phyloP scores from a whole-genome alignment of 305 asterid species.

The Solanum hybrid region DNA sequence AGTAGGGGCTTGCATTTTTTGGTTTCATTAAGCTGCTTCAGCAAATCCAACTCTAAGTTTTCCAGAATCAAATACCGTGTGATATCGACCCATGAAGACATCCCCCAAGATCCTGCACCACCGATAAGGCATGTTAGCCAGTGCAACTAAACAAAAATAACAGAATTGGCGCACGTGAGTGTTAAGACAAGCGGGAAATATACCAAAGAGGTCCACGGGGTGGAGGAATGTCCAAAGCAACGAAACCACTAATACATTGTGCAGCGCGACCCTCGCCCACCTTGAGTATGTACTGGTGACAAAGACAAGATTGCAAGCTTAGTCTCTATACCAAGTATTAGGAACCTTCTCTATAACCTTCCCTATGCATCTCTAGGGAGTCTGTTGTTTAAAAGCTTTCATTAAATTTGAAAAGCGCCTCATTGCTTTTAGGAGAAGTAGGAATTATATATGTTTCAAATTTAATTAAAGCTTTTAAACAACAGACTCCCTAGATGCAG shows the following conservation, averaged over 20 bases:
- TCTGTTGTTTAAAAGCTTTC: neutral
- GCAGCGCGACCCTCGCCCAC: constrained; percentile 60
- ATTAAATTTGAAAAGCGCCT: neutral
- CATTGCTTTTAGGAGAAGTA: neutral
- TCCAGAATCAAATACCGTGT: constrained; percentile 58
- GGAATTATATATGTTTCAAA: neutral
- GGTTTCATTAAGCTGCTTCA: constrained; percentile 43
- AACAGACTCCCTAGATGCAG: neutral
- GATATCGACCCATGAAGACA: constrained; percentile 71
- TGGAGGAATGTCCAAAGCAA: constrained; percentile 59
- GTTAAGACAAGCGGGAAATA: neutral
- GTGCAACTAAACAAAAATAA: neutral
- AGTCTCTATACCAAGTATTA: neutral
- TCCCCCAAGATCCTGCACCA: constrained; percentile 66
- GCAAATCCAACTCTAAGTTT: constrained; percentile 60
- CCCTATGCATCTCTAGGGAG: too few relatives aligned
- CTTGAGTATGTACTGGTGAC: constrained; percentile 52
- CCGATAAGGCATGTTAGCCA: neutral
- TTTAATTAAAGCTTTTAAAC: neutral
- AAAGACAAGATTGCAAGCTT: neutral
- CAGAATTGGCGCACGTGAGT: neutral
- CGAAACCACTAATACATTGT: constrained; percentile 67
- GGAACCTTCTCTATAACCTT: neutral
- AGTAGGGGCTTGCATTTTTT: neutral
- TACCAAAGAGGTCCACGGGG: constrained; percentile 83